These are phyloP conservation scores for Globisporangium spiculum DNA, from an alignment of 352 stramenopile species.

Conservation along the genomic window DNA sequence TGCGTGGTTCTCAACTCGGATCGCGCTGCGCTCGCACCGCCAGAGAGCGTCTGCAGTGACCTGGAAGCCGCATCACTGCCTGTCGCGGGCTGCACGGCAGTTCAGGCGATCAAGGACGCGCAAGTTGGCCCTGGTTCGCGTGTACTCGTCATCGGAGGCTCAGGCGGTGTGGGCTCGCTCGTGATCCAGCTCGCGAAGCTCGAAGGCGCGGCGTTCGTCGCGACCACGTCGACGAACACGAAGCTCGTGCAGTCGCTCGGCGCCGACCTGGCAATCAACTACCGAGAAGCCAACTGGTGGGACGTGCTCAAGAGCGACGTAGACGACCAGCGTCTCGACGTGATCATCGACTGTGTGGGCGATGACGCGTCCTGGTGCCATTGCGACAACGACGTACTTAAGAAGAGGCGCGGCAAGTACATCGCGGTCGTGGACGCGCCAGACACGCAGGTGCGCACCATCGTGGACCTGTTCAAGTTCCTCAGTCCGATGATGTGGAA, in stretches of 20 bases:
- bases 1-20: constrained; percentile 27
- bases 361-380: constrained; percentile 32
- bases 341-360: constrained; percentile 44
- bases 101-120: constrained; percentile 33
- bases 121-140: constrained; percentile 38
- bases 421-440: constrained; percentile 32
- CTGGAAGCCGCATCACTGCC: constrained; percentile 29
- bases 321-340: constrained; percentile 26
- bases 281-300: constrained; percentile 48
- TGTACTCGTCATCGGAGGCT: constrained; percentile 76
- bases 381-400: constrained; percentile 21
- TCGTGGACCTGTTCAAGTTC: constrained; percentile 30
- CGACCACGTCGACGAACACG: constrained; percentile 47
- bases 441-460: constrained; percentile 21
- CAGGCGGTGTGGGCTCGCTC: constrained; percentile 73
- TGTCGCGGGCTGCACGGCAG: constrained; percentile 29
- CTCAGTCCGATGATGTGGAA: constrained; percentile 20
- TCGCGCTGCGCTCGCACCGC: constrained; percentile 23
- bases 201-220: constrained; percentile 55
- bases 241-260: constrained; percentile 43
- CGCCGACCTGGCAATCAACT: constrained; percentile 51
- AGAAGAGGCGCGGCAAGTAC: constrained; percentile 23
- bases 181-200: constrained; percentile 62
- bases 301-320: constrained; percentile 20
- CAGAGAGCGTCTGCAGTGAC: constrained; percentile 7